Evolutionary conservation across 805 yeast genomes (phyloP).

Genomic region (Spathaspora hagerdaliae): DNA sequence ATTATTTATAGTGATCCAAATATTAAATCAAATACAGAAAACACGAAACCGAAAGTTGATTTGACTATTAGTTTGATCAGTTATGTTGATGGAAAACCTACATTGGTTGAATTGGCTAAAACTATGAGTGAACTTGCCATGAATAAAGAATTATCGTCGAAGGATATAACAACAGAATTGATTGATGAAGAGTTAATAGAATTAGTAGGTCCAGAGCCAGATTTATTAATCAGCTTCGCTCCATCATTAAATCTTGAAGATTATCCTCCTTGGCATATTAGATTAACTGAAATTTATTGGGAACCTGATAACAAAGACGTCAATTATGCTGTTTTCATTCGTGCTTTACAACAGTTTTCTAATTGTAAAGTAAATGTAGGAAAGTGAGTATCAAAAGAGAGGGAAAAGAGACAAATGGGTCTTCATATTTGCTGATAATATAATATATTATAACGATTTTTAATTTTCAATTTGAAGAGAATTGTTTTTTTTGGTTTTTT

Average conservation of each 20-base stretch:
- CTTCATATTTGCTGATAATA: no score
- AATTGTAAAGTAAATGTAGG: constrained; percentile 87
- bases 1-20: constrained; percentile 25
- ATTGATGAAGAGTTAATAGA: constrained; percentile 71
- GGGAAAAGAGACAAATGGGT: background rate
- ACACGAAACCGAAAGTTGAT: constrained; percentile 35
- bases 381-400: constrained; percentile 36
- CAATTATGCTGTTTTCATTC: constrained; percentile 74
- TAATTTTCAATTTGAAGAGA: no score
- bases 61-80: constrained; percentile 67
- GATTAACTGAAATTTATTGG: constrained; percentile 88
- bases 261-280: constrained; percentile 96
- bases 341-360: constrained; percentile 73
- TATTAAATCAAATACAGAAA: constrained; percentile 24
- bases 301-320: constrained; percentile 82
- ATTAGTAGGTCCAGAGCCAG: constrained; percentile 90
- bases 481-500: no score
- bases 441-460: no score
- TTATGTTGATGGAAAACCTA: constrained; percentile 80
- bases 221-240: constrained; percentile 75
- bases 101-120: constrained; percentile 82
- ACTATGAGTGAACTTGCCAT: constrained; percentile 76
- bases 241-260: constrained; percentile 90
- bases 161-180: constrained; percentile 69
- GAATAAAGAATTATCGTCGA: constrained; percentile 52